Base-by-base conservation (phyloP, 495 filamentous ascomycete genomes). In the Xylaria longipes region DNA sequence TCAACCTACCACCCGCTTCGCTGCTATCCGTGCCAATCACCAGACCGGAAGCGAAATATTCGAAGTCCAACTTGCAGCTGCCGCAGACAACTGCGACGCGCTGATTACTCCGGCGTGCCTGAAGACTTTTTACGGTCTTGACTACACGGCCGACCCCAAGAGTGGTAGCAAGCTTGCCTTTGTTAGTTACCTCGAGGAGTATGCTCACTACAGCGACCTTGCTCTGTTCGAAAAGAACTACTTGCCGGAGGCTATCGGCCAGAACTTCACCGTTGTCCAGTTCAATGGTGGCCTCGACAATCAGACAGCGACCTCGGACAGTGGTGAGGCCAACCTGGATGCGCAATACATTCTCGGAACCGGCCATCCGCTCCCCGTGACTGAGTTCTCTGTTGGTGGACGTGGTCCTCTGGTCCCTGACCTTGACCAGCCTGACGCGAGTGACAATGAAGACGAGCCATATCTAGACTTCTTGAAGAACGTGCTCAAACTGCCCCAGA, bases 241-340 rank as follows among this genome's bases (percentile, higher is more conserved):
- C 76, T 66, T 69, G 35, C 81, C 85, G 67, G 70, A 68, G 31
- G 33, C 56, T 29, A 17, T 45, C 29, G 54, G 41, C 29, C 64
- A 72, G 46, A 92, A 91, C 71, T 93, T 93, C 81, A 82, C 85
- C 3, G 86, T 89, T 39, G 82, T 84, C 4, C 80, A 83, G 5
- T 84, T 91, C 66, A 91, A 92, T 71, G 90, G 89, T 20, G 87
- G 84, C 7, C 63, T 77, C 45, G 84, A 89, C 70, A 74, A 85
- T 72, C 88, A 91, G 70, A 75, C 74, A 57, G 79, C 84, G 3
- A 72, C 70, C 9, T 33, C 27, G 0, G 76, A 75, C 27, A 72
- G 80, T 25, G 85, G 84, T 52, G 92, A 94, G 77, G 91, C 91
- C 67, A 90, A 92, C 79, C 84, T 94, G 12, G 92, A 94, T 71